Evolutionary conservation across 2,329 filamentous ascomycete genomes (phyloP).

Genomic region (Fusarium chuoi): DNA sequence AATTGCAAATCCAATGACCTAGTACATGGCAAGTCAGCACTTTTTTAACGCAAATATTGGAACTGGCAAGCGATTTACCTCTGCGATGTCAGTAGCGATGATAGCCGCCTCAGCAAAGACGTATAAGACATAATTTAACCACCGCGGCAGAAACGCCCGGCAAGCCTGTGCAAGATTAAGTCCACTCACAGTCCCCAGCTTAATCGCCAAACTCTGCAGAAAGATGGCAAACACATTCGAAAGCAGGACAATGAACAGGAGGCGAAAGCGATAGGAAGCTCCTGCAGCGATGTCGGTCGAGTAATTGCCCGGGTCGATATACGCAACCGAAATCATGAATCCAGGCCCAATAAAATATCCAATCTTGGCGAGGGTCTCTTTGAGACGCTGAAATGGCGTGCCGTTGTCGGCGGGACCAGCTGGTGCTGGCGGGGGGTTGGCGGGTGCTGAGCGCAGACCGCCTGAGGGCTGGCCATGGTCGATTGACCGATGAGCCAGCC

Average conservation of each 20-base stretch:
- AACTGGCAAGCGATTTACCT: not conserved
- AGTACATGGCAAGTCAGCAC: not conserved
- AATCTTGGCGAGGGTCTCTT: not conserved
- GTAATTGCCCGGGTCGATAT: not conserved
- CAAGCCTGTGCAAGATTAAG: not conserved
- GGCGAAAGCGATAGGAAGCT: not conserved
- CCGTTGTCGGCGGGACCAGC: not conserved
- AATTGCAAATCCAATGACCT: not conserved
- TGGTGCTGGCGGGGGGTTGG: not conserved
- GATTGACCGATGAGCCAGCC: not conserved
- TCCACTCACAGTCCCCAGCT: not conserved
- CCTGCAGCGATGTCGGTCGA: not conserved
- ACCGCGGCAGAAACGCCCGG: not conserved
- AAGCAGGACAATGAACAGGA: not conserved
- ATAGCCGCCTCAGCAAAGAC: not conserved
- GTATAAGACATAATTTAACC: not conserved
- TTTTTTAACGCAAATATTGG: rapidly evolving
- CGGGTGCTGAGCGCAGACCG: not conserved
- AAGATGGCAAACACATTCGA: not conserved
- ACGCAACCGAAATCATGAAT: not conserved
- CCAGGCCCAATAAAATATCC: not conserved
- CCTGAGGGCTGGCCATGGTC: not conserved
- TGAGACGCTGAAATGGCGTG: not conserved
- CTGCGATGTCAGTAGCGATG: not conserved
- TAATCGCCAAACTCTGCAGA: not conserved